Conservation (phyloP, 371 early-diverging fungal genomes). For the Rhizopus delemar region DNA sequence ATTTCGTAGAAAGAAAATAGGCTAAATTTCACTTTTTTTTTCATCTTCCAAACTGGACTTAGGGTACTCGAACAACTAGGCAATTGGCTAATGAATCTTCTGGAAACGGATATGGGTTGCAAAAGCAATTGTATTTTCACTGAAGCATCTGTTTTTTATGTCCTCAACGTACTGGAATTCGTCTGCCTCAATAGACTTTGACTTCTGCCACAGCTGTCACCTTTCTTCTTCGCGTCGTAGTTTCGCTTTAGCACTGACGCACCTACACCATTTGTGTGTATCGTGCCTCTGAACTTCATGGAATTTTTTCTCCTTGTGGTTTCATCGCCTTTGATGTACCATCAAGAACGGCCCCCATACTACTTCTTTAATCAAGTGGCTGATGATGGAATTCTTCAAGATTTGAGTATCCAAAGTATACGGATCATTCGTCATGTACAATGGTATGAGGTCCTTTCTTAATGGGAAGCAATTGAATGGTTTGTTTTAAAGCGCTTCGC, state of each 20-base stretch:
- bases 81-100: no score
- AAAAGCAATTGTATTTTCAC: no score
- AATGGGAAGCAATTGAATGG: neutral
- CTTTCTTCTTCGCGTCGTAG: neutral
- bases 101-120: no score
- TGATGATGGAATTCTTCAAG: neutral
- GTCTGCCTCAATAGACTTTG: neutral
- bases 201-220: neutral
- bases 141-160: no score
- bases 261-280: neutral
- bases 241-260: slow-evolving; percentile 1
- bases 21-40: no score
- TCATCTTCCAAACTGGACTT: no score
- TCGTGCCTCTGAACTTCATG: neutral
- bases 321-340: neutral
- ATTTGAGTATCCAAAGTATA: neutral
- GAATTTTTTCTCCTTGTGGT: neutral
- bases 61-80: no score
- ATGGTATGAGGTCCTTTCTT: neutral
- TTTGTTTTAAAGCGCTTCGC: neutral
- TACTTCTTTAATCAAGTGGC: neutral
- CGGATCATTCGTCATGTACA: neutral
- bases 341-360: neutral
- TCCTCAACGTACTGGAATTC: neutral
- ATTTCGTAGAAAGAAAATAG: no score